phyloP scores from a whole-genome alignment of 2,329 filamentous ascomycete genomes.

The Massarina eburnea region DNA sequence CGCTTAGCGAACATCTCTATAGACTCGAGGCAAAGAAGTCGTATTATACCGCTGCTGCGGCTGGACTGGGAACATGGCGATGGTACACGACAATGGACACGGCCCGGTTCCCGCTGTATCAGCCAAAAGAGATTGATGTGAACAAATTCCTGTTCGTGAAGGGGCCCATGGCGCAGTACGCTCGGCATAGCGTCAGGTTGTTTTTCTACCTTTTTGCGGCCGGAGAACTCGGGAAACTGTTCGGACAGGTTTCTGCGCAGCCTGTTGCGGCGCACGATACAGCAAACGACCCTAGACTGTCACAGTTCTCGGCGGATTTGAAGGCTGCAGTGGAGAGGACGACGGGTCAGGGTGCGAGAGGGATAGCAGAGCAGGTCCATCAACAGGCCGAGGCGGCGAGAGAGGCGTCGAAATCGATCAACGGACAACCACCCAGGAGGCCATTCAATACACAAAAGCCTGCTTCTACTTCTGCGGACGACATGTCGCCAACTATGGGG shows the following conservation, averaged over 20 bases:
- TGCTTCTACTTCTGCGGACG: constrained; percentile 36
- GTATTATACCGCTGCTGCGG: constrained; percentile 42
- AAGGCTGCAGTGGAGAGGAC: constrained; percentile 24
- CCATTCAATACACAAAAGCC: constrained; percentile 1
- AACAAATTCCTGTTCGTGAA: constrained; percentile 41
- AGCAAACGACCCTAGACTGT: constrained; percentile 44
- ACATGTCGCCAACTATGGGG: constrained; percentile 43
- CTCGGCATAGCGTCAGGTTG: constrained; percentile 31
- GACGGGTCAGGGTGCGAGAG: neutral
- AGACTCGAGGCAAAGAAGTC: constrained; percentile 41
- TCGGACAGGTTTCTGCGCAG: constrained; percentile 38
- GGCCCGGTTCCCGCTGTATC: constrained; percentile 47
- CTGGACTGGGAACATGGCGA: constrained; percentile 30
- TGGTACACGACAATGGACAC: constrained; percentile 38
- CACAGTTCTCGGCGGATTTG: constrained; percentile 42
- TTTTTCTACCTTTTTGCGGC: constrained; percentile 27
- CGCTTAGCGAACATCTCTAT: constrained; percentile 45
- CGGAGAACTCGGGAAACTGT: constrained; percentile 33
- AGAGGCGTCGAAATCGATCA: constrained; percentile 9
- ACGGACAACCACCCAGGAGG: constrained; percentile 10
- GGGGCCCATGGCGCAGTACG: constrained; percentile 35
- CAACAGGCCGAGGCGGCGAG: constrained; percentile 2
- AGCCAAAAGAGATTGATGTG: constrained; percentile 40
- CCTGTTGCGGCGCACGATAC: constrained; percentile 36
- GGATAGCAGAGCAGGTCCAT: neutral